Evolutionary conservation across 2,329 filamentous ascomycete species (phyloP).

Genomic region (Colletotrichum limetticola): DNA sequence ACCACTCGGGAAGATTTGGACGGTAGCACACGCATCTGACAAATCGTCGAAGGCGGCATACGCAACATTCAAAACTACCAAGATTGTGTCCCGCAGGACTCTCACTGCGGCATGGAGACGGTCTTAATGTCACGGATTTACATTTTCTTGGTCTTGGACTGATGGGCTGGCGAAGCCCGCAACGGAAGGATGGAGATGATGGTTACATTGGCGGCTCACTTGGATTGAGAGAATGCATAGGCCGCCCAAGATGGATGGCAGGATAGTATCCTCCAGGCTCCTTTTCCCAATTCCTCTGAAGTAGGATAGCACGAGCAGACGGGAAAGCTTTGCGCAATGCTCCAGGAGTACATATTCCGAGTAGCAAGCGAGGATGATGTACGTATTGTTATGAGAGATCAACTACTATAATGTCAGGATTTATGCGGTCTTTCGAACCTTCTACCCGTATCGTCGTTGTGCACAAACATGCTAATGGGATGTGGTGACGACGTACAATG

Average conservation of each 20-base stretch:
- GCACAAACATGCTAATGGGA: background rate
- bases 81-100: background rate
- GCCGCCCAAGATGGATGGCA: background rate
- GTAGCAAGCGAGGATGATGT: slow-evolving; percentile 23
- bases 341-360: background rate
- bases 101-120: background rate
- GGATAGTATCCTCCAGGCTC: background rate
- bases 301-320: slow-evolving; percentile 7
- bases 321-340: background rate
- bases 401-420: slow-evolving; percentile 34
- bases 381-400: slow-evolving; percentile 36
- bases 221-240: slow-evolving; percentile 6
- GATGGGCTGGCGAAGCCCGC: background rate
- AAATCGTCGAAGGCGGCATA: background rate
- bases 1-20: background rate
- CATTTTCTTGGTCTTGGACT: background rate
- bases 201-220: background rate
- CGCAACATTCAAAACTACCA: background rate
- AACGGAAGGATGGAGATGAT: background rate
- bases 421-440: slow-evolving; percentile 15
- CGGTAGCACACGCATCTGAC: background rate
- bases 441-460: background rate
- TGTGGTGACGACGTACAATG: background rate
- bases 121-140: background rate
- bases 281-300: background rate